Evolutionary conservation across 2,329 filamentous ascomycete species (phyloP), one percentile per base, ranked within the genome.

Genomic region (Pseudogymnoascus sp.): DNA sequence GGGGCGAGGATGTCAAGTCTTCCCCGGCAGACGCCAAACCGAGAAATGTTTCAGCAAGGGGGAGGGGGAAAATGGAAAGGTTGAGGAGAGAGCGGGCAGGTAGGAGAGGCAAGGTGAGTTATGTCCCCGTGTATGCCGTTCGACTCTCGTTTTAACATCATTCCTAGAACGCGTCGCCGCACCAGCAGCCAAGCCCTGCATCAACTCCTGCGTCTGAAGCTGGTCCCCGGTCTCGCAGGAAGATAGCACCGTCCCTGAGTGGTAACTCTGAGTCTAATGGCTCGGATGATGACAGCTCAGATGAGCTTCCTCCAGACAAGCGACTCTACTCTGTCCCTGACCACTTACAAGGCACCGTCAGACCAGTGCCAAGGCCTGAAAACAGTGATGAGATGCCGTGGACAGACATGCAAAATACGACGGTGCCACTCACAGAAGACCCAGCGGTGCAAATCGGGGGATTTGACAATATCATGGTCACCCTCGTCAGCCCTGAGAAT

Each of bases 381-480:
- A 57, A 10, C 16, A 57, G 51, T 5, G 5, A 21, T 1, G 51
- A 34, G 51, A 57, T 57, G 26, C 16, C 10, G 16, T 57, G 51
- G 51, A 57, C 10, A 34, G 51, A 57, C 26, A 57, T 57, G 51
- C 1, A 18, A 7, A 57, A 34, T 57, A 34, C 29, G 4, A 57
- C 29, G n/a, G 51, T 57, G 5, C 51, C 51, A 14, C 51, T 57
- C 26, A 29, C 51, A 34, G 16, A 18, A 6, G 51, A 57, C 7
- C 51, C 51, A 14, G 14, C 26, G 0, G 51, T 57, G 5, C 34
- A 34, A 57, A 57, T 57, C 6, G 51, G 29, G 3, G 51, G 51
- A 8, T 57, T 57, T 18, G 51, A 57, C 18, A 57, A 57, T 21
- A 57, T 57, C 51, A 57, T 57, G 51, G 51, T 57, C 29, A 57